Conservation (phyloP, 768 basidiomycete species). For the Psilocybe cyanescens region DNA sequence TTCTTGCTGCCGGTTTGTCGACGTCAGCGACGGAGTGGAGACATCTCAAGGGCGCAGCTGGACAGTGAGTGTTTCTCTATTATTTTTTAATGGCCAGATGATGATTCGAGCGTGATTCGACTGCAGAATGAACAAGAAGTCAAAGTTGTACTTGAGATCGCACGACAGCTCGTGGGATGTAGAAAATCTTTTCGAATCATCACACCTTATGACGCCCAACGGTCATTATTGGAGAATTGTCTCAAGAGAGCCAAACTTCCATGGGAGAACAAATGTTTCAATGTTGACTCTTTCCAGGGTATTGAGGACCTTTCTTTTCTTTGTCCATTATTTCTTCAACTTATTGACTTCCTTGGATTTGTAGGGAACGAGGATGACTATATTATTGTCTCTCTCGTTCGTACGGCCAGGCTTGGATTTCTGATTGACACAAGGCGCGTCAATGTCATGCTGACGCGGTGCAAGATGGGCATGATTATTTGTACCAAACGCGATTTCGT, state of each 20-base stretch:
- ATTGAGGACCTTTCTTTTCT: slow-evolving; percentile 4
- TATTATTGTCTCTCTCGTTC: slow-evolving; percentile 74
- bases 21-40: slow-evolving; percentile 44
- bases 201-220: slow-evolving; percentile 78
- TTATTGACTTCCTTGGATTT: background rate
- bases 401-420: slow-evolving; percentile 67
- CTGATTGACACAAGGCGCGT: slow-evolving; percentile 56
- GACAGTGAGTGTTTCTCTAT: slow-evolving; percentile 30
- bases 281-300: slow-evolving; percentile 84
- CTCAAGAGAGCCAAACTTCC: slow-evolving; percentile 49
- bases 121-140: slow-evolving; percentile 59
- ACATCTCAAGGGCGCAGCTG: slow-evolving; percentile 36
- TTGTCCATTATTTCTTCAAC: background rate
- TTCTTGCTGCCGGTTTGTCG: slow-evolving; percentile 59
- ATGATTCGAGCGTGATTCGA: too few relatives aligned
- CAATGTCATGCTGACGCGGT: slow-evolving; percentile 79
- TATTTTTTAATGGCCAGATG: background rate
- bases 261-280: slow-evolving; percentile 70
- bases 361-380: slow-evolving; percentile 77
- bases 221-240: slow-evolving; percentile 50
- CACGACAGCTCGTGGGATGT: slow-evolving; percentile 42
- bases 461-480: slow-evolving; percentile 69
- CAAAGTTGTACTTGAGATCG: slow-evolving; percentile 48
- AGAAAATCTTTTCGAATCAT: slow-evolving; percentile 58
- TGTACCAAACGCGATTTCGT: slow-evolving; percentile 60